Evolutionary conservation across 148 eudicot genomes (phyloP), one percentile per base, ranked within the genome.

Genomic region (Chenopodium album): DNA sequence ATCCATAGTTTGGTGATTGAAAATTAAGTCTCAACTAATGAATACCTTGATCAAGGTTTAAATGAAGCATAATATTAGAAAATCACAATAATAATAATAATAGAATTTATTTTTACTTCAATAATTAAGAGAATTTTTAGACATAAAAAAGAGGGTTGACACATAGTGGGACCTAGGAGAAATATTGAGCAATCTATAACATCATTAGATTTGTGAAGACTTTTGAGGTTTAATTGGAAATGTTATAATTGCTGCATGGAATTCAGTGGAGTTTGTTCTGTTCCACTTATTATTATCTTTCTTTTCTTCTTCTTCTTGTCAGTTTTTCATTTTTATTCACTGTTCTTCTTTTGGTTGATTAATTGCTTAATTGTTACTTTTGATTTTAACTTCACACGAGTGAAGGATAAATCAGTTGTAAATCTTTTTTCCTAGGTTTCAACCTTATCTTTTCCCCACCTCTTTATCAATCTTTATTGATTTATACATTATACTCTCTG

Each of bases 191-290:
- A 75, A 84, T 84, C 79, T 75, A 14, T 56, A 75, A 4, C 81
- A 85, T 85, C 37, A 85, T 85, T 85, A 71, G 59, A 64, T 32
- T 17, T 64, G 22, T n/a, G 66, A 62, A 65, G 65, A 78, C 73
- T 64, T 76, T 80, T 32, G 23, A 68, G 67, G 76, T 63, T 48
- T 31, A 78, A 76, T 76, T 75, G 72, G 73, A 50, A 79, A 80
- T 59, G 73, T 37, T 76, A 85, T 85, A 4, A 85, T 85, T 81
- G 64, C 52, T 81, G 87, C 87, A 81, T 85, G 87, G 84, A 85
- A 81, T 85, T 85, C 87, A 75, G 87, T 78, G 84, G 78, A 75
- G 65, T 32, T 44, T 28, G 12, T 72, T 34, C 29, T 26, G 16
- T 64, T 63, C 54, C 82, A 47, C 76, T 82, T 78, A 82, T 72